Percentiles rank a stretch among this genome's conserved stretches.
phyloP scores from a whole-genome alignment of 176 grass and related monocot genomes.

The Juncus inflexus region DNA sequence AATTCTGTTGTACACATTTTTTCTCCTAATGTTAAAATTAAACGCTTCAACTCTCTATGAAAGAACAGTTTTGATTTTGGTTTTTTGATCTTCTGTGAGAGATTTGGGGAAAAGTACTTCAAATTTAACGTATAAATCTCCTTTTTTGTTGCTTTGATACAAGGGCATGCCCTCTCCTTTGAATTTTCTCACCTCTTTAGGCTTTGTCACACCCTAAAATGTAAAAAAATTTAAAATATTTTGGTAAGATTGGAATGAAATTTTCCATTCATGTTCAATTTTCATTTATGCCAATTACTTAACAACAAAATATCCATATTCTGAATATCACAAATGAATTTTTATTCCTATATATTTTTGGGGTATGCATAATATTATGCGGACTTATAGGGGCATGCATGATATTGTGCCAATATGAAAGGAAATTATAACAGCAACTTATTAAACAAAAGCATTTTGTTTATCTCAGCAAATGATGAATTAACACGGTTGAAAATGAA shows the following conservation, averaged over 20 bases:
- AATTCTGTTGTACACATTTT: slow-evolving; percentile 21
- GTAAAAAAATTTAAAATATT: not conserved
- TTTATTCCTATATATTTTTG: too few species aligned
- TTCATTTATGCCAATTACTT: too few species aligned
- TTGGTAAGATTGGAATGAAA: not conserved
- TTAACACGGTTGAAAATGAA: not conserved
- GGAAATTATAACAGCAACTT: too few species aligned
- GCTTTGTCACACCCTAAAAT: slow-evolving; percentile 78
- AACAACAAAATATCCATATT: too few species aligned
- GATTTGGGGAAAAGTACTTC: slow-evolving; percentile 90
- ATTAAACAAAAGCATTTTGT: too few species aligned
- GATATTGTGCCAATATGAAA: too few species aligned
- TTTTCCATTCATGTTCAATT: too few species aligned
- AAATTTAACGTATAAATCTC: slow-evolving; percentile 64
- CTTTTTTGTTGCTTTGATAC: slow-evolving; percentile 88
- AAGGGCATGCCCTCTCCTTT: slow-evolving; percentile 96
- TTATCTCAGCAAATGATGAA: too few species aligned
- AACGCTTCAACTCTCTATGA: slow-evolving; percentile 24
- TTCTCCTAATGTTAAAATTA: slow-evolving; percentile 13
- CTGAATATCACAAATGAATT: too few species aligned
- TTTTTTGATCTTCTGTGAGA: slow-evolving; percentile 71
- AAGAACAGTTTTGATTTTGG: slow-evolving; percentile 75
- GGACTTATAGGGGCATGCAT: too few species aligned
- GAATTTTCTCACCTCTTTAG: slow-evolving; percentile 84
- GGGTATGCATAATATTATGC: too few species aligned